phyloP scores from a whole-genome alignment of 73 alveolate species.

The Effrenium voratum region DNA sequence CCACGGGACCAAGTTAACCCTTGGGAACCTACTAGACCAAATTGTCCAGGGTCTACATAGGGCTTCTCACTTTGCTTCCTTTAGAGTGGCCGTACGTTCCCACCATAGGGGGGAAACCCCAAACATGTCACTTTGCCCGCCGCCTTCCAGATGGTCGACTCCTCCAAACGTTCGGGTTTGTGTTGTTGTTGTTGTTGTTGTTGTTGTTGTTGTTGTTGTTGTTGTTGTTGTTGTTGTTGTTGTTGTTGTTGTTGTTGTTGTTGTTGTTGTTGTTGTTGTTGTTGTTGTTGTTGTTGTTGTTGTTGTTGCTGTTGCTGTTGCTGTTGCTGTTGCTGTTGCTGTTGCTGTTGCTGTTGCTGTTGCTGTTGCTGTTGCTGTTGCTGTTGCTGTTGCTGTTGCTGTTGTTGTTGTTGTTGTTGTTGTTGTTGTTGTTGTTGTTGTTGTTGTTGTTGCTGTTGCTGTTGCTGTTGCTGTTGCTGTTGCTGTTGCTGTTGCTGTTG shows the following conservation, averaged over 20 bases:
- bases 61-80: too few species aligned
- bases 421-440: not conserved
- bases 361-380: not conserved
- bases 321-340: not conserved
- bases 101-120: too few species aligned
- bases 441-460: not conserved
- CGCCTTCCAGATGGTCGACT: too few species aligned
- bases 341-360: not conserved
- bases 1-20: too few species aligned
- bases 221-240: not conserved
- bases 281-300: not conserved
- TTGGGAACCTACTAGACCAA: too few species aligned
- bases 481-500: not conserved
- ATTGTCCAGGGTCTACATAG: too few species aligned
- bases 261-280: not conserved
- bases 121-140: too few species aligned
- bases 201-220: not conserved
- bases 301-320: not conserved
- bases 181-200: not conserved
- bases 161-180: not conserved
- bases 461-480: not conserved
- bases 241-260: not conserved
- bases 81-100: too few species aligned
- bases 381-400: not conserved
- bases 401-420: not conserved